Percentiles rank a stretch among this genome's conserved stretches.
phyloP scores from a whole-genome alignment of 2,329 filamentous ascomycete species.

The Colletotrichum salicis region DNA sequence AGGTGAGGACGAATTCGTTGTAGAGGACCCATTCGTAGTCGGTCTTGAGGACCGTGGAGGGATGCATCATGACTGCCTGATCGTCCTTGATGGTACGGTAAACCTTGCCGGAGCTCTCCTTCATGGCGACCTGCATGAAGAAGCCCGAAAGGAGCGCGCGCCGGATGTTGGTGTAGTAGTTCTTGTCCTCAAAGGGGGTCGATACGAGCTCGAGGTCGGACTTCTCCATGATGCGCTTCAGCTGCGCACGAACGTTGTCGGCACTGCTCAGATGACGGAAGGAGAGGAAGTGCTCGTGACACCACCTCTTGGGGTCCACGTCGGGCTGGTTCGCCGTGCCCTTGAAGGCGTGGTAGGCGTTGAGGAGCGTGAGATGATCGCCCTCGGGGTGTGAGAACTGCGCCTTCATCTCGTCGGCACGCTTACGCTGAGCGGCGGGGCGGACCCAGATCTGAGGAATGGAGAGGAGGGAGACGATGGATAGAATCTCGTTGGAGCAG shows the following conservation, averaged over 20 bases:
- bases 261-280: constrained; percentile 89
- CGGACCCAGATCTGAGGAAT: constrained; percentile 95
- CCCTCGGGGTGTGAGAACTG: constrained; percentile 93
- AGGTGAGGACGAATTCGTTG: constrained; percentile 97
- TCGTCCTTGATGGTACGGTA: constrained; percentile 98
- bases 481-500: constrained; percentile 98
- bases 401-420: constrained; percentile 96
- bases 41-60: constrained; percentile 86
- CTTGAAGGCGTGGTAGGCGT: constrained; percentile 98
- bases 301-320: constrained; percentile 87
- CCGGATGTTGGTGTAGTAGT: constrained; percentile 98
- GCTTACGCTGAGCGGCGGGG: constrained; percentile 84
- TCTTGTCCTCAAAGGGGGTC: constrained; percentile 92
- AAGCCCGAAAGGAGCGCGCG: constrained; percentile 92
- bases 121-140: constrained; percentile 99
- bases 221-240: constrained; percentile 97
- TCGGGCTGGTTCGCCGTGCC: constrained; percentile 71
- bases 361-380: constrained; percentile 94
- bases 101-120: constrained; percentile 85
- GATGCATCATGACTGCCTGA: constrained; percentile 91
- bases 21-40: constrained; percentile 98
- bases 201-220: constrained; percentile 86
- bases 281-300: constrained; percentile 95
- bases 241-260: constrained; percentile 91
- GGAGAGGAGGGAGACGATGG: constrained; percentile 91